Evolutionary conservation across 768 basidiomycete species (phyloP).

Genomic region (Lentinus tigrinus): DNA sequence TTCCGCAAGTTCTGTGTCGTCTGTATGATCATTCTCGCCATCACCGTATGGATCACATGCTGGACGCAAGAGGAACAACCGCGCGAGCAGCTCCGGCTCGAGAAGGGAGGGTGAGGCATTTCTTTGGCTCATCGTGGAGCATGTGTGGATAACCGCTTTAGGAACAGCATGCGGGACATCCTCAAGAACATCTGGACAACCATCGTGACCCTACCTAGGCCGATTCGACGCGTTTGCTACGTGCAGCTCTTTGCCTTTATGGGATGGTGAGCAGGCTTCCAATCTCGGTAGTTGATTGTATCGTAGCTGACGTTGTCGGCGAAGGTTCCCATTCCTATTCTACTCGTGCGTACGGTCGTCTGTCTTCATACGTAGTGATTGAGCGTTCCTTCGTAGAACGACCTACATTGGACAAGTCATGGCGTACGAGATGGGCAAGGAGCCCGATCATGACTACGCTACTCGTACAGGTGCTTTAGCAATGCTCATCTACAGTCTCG

Average conservation of each 20-base stretch:
- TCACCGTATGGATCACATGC: conserved; percentile 88
- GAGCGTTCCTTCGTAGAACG: conserved; percentile 49
- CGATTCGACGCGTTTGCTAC: conserved; percentile 85
- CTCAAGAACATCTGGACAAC: conserved; percentile 75
- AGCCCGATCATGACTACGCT: conserved; percentile 82
- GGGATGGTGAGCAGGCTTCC: conserved; percentile 68
- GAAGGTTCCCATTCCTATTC: conserved; percentile 93
- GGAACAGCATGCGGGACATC: conserved; percentile 68
- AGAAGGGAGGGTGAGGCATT: conserved; percentile 26
- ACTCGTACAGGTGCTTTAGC: conserved; percentile 86
- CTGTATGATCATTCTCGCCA: conserved; percentile 72
- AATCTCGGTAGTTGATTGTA: background rate
- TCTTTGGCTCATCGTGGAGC: background rate
- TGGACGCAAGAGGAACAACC: conserved; percentile 80
- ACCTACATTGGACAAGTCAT: conserved; percentile 94
- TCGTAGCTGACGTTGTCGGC: conserved; percentile 3
- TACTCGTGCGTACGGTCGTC: conserved; percentile 60
- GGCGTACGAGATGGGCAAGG: conserved; percentile 70
- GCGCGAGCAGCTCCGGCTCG: conserved; percentile 43
- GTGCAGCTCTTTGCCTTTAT: conserved; percentile 96
- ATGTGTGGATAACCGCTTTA: background rate
- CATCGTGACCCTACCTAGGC: conserved; percentile 71
- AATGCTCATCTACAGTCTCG: conserved; percentile 86
- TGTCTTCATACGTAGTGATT: background rate
- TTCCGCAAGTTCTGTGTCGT: conserved; percentile 96